Percentiles rank a stretch among this genome's conserved stretches.
Conservation (phyloP, 2,329 filamentous ascomycete genomes). For the Diplodia intermedia region DNA sequence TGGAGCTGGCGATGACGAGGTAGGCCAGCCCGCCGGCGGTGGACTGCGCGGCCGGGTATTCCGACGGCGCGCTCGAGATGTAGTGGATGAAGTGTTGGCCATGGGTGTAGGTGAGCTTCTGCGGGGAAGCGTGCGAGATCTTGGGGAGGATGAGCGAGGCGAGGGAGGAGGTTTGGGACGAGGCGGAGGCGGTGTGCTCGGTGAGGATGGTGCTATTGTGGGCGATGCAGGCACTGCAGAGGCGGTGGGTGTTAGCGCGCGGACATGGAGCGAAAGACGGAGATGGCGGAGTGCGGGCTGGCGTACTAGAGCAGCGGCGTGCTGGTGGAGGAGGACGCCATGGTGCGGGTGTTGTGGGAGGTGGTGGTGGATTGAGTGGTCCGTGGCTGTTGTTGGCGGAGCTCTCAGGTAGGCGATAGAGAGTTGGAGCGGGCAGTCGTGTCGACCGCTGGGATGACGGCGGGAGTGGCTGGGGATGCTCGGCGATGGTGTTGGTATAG, state of each 20-base stretch:
- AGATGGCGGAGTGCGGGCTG: background rate
- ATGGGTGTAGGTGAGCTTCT: constrained; percentile 95
- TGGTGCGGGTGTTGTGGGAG: constrained; percentile 35
- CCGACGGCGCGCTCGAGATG: constrained; percentile 81
- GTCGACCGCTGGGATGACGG: background rate
- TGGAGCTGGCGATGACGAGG: constrained; percentile 82
- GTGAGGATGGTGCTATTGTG: constrained; percentile 91
- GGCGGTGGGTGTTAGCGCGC: constrained; percentile 34
- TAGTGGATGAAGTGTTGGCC: constrained; percentile 94
- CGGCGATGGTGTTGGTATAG: constrained; percentile 12
- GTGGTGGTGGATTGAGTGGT: background rate
- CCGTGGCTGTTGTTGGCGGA: background rate
- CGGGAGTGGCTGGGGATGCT: constrained; percentile 9
- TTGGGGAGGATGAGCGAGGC: constrained; percentile 95
- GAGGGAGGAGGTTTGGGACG: constrained; percentile 82
- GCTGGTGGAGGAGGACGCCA: constrained; percentile 49
- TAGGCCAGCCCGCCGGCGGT: constrained; percentile 86
- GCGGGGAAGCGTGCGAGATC: constrained; percentile 78
- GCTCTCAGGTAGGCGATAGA: background rate
- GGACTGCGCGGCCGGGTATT: constrained; percentile 59
- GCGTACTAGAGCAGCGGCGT: constrained; percentile 49
- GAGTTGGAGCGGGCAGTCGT: background rate
- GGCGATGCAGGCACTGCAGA: constrained; percentile 83
- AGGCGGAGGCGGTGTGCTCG: constrained; percentile 88
- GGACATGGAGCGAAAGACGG: background rate